These are phyloP conservation scores for Colletotrichum sp. DNA, from an alignment of 2,329 filamentous ascomycete species.

Conservation along the genomic window DNA sequence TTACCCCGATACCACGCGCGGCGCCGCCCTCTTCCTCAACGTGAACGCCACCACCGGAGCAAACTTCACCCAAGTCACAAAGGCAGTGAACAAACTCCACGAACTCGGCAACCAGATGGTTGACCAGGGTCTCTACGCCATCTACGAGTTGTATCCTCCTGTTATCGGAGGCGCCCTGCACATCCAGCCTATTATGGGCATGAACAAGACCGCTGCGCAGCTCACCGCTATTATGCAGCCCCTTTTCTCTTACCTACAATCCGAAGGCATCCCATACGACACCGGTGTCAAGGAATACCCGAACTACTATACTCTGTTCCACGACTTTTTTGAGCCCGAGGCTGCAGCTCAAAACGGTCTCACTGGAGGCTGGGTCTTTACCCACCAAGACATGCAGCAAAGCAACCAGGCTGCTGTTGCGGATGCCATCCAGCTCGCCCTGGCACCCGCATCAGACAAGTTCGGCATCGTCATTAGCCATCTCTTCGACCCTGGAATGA, in stretches of 20 bases:
- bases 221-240: slow-evolving; percentile 8
- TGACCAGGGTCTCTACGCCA: slow-evolving; percentile 16
- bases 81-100: slow-evolving; percentile 15
- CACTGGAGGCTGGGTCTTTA: slow-evolving; percentile 22
- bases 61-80: slow-evolving; percentile 4
- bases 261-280: slow-evolving; percentile 14
- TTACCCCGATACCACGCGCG: slow-evolving; percentile 33
- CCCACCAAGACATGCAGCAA: slow-evolving; percentile 15
- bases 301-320: slow-evolving; percentile 17
- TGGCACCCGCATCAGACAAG: not conserved
- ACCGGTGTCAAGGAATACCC: slow-evolving; percentile 2
- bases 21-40: slow-evolving; percentile 15
- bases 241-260: slow-evolving; percentile 1
- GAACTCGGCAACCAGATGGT: slow-evolving; percentile 16
- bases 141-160: slow-evolving; percentile 20
- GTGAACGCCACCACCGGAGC: slow-evolving; percentile 16
- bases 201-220: slow-evolving; percentile 21
- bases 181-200: slow-evolving; percentile 24
- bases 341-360: slow-evolving; percentile 20
- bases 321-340: slow-evolving; percentile 21
- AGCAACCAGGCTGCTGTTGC: slow-evolving; percentile 5
- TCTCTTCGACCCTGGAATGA: slow-evolving; percentile 13
- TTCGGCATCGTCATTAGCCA: slow-evolving; percentile 18
- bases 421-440: not conserved
- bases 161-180: slow-evolving; percentile 10